Conservation (phyloP, 306 rosid species). For the Boehmeria nivea region DNA sequence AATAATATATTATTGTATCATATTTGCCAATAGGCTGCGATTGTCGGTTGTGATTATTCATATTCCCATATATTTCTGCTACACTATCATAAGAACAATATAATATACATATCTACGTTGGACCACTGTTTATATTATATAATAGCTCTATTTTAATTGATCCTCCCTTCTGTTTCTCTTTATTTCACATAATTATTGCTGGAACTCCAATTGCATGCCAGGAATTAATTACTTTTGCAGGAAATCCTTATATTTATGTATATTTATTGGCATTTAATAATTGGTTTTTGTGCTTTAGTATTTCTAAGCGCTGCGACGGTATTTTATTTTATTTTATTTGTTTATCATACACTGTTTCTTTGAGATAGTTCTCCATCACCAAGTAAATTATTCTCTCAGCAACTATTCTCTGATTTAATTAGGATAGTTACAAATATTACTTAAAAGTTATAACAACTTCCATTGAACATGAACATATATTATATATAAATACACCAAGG, state of each 20-base stretch:
- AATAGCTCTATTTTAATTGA: background rate
- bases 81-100: too few relatives aligned
- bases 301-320: background rate
- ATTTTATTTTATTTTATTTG: background rate
- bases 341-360: background rate
- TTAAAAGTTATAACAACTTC: too few relatives aligned
- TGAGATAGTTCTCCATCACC: background rate
- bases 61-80: too few relatives aligned
- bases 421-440: background rate
- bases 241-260: conserved; percentile 1
- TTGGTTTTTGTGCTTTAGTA: background rate
- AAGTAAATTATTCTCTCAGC: too few relatives aligned
- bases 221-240: conserved; percentile 6
- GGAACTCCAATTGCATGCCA: conserved; percentile 13
- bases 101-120: too few relatives aligned
- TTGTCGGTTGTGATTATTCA: too few relatives aligned
- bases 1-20: too few relatives aligned
- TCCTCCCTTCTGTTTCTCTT: background rate
- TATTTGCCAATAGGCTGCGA: too few relatives aligned
- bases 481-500: background rate
- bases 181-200: background rate
- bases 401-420: too few relatives aligned
- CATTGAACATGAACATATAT: too few relatives aligned
- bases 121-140: background rate
- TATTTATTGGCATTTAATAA: conserved; percentile 11